phyloP scores from a whole-genome alignment of 73 alveolate genomes.

The Breviolum minutum region DNA sequence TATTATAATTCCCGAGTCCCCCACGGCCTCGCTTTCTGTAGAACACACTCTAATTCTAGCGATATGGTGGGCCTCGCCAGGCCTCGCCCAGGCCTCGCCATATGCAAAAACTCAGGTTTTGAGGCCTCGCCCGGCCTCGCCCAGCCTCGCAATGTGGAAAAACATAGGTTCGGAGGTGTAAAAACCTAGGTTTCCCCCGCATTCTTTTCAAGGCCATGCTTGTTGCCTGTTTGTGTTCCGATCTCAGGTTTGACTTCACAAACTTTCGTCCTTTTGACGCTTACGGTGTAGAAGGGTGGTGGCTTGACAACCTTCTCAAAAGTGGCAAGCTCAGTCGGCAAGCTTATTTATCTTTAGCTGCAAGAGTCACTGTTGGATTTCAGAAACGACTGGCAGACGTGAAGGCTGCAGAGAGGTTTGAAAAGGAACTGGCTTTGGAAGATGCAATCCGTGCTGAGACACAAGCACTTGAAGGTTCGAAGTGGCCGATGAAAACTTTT shows the following conservation, averaged over 20 bases:
- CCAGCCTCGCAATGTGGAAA: too few species aligned
- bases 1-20: too few species aligned
- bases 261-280: background rate
- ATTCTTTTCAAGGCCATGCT: background rate
- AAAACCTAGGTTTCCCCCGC: background rate
- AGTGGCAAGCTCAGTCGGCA: background rate
- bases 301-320: constrained; percentile 48
- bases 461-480: background rate
- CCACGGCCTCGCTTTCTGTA: too few species aligned
- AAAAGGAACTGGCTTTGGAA: background rate
- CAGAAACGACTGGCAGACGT: background rate
- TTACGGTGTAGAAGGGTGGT: constrained; percentile 44
- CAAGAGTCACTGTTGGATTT: constrained; percentile 19
- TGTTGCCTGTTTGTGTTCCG: background rate
- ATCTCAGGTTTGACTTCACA: background rate
- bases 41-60: too few species aligned
- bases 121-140: too few species aligned
- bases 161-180: too few species aligned
- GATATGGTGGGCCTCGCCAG: too few species aligned
- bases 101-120: too few species aligned
- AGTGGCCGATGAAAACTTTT: background rate
- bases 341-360: background rate
- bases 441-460: background rate
- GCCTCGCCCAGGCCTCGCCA: too few species aligned
- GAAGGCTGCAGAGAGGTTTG: background rate